Base-by-base conservation (phyloP, 306 rosid species). In the Vigna trinervia region DNA sequence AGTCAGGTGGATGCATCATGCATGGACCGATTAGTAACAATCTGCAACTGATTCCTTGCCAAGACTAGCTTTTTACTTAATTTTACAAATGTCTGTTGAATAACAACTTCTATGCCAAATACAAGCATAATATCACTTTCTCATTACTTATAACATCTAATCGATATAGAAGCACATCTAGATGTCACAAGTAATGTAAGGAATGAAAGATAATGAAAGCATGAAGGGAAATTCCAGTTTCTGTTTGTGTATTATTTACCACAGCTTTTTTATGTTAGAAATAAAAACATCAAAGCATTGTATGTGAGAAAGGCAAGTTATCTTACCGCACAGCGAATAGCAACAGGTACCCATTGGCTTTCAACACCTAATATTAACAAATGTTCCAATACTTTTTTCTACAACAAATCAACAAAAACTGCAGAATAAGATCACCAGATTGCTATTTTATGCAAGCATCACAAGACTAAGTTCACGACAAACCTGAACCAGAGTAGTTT, bases 291-390 rank as follows among this genome's bases (percentile, higher is more conserved):
- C 34, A 60, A 46, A 39, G 45, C 45, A 39, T 39, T 41, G 46
- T 41, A 9, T 9, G 46, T 7, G 76, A 39, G 64, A 68, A 69
- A 41, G 59, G 61, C 4, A 70, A 70, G 78, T 45, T 46, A 75
- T 77, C 93, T 80, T 84, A 93, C 98, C 78, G 79, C 82, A 80
- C 93, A 90, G 50, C 93, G 96, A 54, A 93, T 89, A 38, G 91
- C 79, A 75, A 90, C 90, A 62, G 98, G 96, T 23, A 91, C 94
- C 98, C 98, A 90, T 78, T 84, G 98, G 88, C 89, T 93, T 83
- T 93, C 98, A 71, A 93, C 90, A 72, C 96, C 86, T 82, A 93
- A 78, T 89, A 89, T 83, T 38, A 93, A 81, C 68, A 93, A 91
- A 86, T 89, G 80, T 76, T 93, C 98, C 91, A 93, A 82, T 47